Evolutionary conservation across 257 asterid species (phyloP), one percentile per base, ranked within the genome.

Genomic region (Jacaranda copaia): DNA sequence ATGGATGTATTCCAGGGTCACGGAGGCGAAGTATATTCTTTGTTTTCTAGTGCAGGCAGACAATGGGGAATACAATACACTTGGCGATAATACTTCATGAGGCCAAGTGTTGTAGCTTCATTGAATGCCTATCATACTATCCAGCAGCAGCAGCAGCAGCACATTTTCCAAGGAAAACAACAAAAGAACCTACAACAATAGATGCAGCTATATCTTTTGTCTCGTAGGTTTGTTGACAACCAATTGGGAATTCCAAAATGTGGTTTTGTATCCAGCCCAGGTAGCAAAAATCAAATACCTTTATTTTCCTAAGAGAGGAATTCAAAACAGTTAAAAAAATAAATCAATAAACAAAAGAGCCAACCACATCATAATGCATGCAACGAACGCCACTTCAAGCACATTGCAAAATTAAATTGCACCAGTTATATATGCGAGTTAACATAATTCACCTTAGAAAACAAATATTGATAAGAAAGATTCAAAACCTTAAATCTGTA

Each of bases 231-330:
- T 10, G 10, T 5, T 56, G 35, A 15, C 18, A 51, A 15, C 49
- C 25, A 51, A 70, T 13, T 32, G 74, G 20, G 25, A 52, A 15
- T 25, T 69, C 62, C 15, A 70, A 16, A 16, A 70, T 52, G 52
- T 35, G 64, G 38, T 49, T 49, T 49, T 32, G n/a, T 49, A 49
- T 32, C 20, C n/a, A n/a, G n/a, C n/a, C n/a, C n/a, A n/a, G n/a
- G n/a, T n/a, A n/a, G n/a, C n/a, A n/a, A n/a, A n/a, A n/a, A n/a
- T n/a, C n/a, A n/a, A n/a, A n/a, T n/a, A n/a, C n/a, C 56, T 20
- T 51, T 51, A 20, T 35, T 18, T 48, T 70, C 36, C 48, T 13
- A 70, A 51, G 25, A 51, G 63, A 70, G 74, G 32, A 25, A 25
- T 25, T 49, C 46, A 46, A 20, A 19, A 53, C 3, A 48, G 35